phyloP scores from a whole-genome alignment of 768 basidiomycete genomes.

The Sarcodon aspratus region DNA sequence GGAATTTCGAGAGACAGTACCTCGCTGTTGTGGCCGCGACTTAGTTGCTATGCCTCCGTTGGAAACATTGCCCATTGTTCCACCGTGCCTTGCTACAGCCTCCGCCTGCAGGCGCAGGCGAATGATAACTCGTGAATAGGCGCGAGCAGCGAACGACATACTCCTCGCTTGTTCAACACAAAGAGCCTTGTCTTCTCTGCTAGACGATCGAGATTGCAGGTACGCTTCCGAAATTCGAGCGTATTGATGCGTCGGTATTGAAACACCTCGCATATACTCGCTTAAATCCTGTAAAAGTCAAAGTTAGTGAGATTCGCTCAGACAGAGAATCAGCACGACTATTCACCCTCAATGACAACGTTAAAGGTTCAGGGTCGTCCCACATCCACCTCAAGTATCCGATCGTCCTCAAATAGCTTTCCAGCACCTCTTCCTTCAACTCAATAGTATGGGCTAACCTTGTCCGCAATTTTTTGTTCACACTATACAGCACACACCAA shows the following conservation, averaged over 20 bases:
- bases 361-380: conserved; percentile 41
- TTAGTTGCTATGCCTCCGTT: neutral
- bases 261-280: conserved; percentile 72
- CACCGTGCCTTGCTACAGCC: conserved; percentile 26
- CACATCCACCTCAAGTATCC: conserved; percentile 64
- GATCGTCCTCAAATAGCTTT: conserved; percentile 56
- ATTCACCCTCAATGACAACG: conserved; percentile 50
- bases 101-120: conserved; percentile 75
- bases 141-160: conserved; percentile 40
- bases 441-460: conserved; percentile 35
- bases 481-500: conserved; percentile 46
- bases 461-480: conserved; percentile 42
- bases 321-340: neutral
- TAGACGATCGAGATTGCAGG: conserved; percentile 39
- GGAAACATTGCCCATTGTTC: conserved; percentile 6
- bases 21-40: conserved; percentile 5
- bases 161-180: conserved; percentile 36
- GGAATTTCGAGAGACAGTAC: conserved; percentile 26
- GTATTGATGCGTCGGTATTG: conserved; percentile 66
- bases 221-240: conserved; percentile 46
- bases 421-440: conserved; percentile 54
- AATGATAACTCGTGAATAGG: conserved; percentile 73
- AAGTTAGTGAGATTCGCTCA: neutral
- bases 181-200: conserved; percentile 22
- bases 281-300: conserved; percentile 51